Evolutionary conservation across 225 moss, liverwort and hornwort genomes (phyloP), one percentile per base, ranked within the genome.

Genomic region (Anthoceros angustus): DNA sequence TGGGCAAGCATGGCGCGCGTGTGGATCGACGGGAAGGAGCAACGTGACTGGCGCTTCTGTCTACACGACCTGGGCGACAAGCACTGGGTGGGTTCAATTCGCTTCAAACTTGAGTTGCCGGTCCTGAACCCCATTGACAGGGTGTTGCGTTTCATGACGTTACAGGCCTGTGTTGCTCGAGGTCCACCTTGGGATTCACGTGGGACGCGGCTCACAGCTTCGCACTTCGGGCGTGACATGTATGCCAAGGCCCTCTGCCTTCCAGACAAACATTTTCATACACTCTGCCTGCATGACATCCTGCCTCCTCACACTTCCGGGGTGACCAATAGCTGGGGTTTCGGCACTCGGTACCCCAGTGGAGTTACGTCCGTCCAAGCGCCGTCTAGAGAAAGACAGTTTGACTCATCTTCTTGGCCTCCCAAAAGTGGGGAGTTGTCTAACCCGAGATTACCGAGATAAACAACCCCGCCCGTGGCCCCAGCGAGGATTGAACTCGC

Each of bases 1-100:
- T 86, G 84, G 86, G 80, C 75, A 66, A 67, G 76, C 64, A 18
- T 62, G 9, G 82, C 88, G 39, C 55, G 70, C 43, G 69, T 79
- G 26, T 78, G 74, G 21, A 66, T 84, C 40, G 82, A 84, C 67
- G 84, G 82, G 21, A n/a, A 66, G 41, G 64, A 74, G 32, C 72
- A 77, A 23, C 10, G 70, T 40, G 69, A 69, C 26, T 89, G 89
- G 89, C 70, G 69, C 5, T 82, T 89, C 61, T 75, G 42, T 50
- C 77, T 86, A 41, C 70, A 77, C 62, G 79, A 80, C 69, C 23
- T 89, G 71, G 80, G 71, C 65, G 63, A 26, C 55, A 63, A 77
- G 70, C 84, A 89, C 67, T 86, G 86, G 86, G 85, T 85, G 55
- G 55, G n/a, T 15, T 15, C 12, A 55, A 7, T 18, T 20, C 0